phyloP scores from a whole-genome alignment of 768 basidiomycete species.

The Pleurotus citrinopileatus region DNA sequence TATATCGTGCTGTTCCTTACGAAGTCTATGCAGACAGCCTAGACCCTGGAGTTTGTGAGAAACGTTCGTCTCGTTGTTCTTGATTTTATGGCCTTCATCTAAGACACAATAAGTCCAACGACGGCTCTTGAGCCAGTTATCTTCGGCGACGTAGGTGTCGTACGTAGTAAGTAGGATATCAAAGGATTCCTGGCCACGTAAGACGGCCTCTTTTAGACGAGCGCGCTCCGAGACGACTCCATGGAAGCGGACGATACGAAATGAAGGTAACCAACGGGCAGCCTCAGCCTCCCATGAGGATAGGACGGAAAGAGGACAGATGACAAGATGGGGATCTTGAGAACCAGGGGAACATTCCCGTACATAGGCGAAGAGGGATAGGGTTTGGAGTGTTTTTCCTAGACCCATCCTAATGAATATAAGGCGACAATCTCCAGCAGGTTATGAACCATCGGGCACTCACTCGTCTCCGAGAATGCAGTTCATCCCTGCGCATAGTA shows the following conservation, averaged over 20 bases:
- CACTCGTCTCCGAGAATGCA: slow-evolving; percentile 73
- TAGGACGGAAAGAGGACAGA: slow-evolving; percentile 70
- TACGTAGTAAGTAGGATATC: slow-evolving; percentile 70
- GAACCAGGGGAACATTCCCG: slow-evolving; percentile 47
- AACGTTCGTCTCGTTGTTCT: slow-evolving; percentile 59
- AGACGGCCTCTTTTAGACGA: slow-evolving; percentile 46
- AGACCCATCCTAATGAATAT: slow-evolving; percentile 56
- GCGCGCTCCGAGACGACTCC: slow-evolving; percentile 51
- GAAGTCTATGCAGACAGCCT: slow-evolving; percentile 56
- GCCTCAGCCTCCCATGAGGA: slow-evolving; percentile 58
- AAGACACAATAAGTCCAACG: slow-evolving; percentile 59
- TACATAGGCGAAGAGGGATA: slow-evolving; percentile 67
- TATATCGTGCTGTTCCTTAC: slow-evolving; percentile 22
- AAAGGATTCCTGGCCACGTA: slow-evolving; percentile 34
- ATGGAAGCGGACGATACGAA: slow-evolving; percentile 59
- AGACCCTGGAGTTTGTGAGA: slow-evolving; percentile 51
- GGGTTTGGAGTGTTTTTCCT: slow-evolving; percentile 65
- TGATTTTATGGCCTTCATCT: slow-evolving; percentile 72
- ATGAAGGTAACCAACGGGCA: slow-evolving; percentile 51
- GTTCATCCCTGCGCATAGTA: slow-evolving; percentile 60
- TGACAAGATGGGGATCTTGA: slow-evolving; percentile 62
- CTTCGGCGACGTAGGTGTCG: slow-evolving; percentile 56
- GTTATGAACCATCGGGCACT: slow-evolving; percentile 15
- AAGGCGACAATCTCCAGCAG: neutral
- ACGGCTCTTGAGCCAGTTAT: slow-evolving; percentile 57